Evolutionary conservation across 768 basidiomycete genomes (phyloP), one percentile per base, ranked within the genome.

Genomic region (Tremella mesenterica): DNA sequence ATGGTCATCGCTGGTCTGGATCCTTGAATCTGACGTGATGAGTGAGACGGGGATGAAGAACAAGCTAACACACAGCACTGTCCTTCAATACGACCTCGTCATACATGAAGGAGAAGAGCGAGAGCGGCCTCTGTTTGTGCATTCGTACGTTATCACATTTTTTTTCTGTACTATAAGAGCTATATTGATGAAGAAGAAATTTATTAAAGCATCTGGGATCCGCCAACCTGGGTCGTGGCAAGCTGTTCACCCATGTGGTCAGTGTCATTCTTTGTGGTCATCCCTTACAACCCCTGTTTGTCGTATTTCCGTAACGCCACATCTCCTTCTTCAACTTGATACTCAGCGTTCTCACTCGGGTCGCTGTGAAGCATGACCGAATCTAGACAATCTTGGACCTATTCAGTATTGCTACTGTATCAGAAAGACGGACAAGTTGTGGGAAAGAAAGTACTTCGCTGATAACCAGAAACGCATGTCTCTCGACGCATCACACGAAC

Each of bases 181-280:
- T 30, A 13, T 23, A 13, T 3, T 57, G 55, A 50, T 68, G 70
- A 10, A 76, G 55, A 50, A 70, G 70, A 10, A 76, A 76, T 52
- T 60, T 75, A 36, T 65, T 76, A 31, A 76, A 76, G 56, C 73
- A 75, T 50, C 59, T 69, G 26, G 56, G 58, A 14, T 58, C 48
- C n/a, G 41, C 52, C 31, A 58, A 60, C n/a, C 31, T 63, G 18
- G 44, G 47, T 28, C 48, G 52, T 31, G 63, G 65, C 18, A 56
- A 48, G 20, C 48, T 61, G 6, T 71, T 71, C 52, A 65, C 65
- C 18, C 64, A 69, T 41, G 53, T 71, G n/a, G 67, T 69, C 29
- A 51, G 67, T 56, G 1, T 12, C 18, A 16, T 41, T 8, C 46
- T 5, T 31, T 18, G 27, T 39, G 7, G 28, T 38, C 21, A 43